These are phyloP conservation scores for Phlegmacium glaucopus DNA, from an alignment of 768 basidiomycete genomes.

Conservation along the genomic window DNA sequence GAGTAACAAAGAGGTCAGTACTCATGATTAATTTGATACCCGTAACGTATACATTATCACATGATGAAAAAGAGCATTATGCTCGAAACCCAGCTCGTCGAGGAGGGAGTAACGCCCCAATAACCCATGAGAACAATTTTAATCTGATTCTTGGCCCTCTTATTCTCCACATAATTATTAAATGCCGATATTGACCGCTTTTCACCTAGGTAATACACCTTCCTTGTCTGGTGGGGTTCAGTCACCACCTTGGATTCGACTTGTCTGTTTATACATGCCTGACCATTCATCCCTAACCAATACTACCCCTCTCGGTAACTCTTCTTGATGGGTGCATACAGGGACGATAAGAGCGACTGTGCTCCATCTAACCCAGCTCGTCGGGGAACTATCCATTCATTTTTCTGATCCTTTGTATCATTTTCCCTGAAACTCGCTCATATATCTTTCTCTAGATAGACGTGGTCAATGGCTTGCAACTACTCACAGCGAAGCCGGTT, in stretches of 20 bases:
- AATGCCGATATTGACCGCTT: constrained; percentile 7
- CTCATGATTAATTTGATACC: neutral
- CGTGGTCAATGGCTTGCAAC: constrained; percentile 81
- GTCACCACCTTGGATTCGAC: too few species aligned
- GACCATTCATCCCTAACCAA: too few species aligned
- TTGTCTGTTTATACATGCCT: too few species aligned
- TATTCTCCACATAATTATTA: neutral
- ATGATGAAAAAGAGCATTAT: constrained; percentile 74
- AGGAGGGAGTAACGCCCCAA: constrained; percentile 91
- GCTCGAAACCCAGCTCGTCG: constrained; percentile 97
- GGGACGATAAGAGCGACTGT: constrained; percentile 76
- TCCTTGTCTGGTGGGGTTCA: neutral
- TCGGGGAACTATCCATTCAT: constrained; percentile 74
- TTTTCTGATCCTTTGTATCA: constrained; percentile 19
- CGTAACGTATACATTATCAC: constrained; percentile 1
- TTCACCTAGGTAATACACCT: constrained; percentile 18
- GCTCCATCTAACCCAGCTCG: constrained; percentile 88
- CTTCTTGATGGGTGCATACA: constrained; percentile 45
- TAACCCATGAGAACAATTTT: constrained; percentile 60
- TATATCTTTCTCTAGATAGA: constrained; percentile 58
- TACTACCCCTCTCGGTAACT: neutral
- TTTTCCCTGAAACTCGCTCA: constrained; percentile 1
- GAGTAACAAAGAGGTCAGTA: constrained; percentile 92
- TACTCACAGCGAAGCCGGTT: constrained; percentile 95
- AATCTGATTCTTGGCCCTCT: constrained; percentile 33